Evolutionary conservation across 78 protist genomes (phyloP).

Genomic region (Dictyostelium intermedium): DNA sequence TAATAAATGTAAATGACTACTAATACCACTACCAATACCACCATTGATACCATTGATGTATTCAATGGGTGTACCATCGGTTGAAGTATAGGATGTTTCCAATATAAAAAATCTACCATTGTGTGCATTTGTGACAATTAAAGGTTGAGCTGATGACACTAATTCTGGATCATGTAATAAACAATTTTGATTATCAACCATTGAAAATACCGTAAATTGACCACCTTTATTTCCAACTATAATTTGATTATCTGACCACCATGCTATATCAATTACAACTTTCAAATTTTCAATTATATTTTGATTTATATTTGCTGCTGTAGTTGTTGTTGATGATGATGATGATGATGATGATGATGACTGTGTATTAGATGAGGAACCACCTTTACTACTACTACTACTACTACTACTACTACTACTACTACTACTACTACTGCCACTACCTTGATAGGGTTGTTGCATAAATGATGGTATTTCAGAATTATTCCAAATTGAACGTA

Average conservation of each 20-base stretch:
- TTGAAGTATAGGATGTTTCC: slow-evolving; percentile 21
- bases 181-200: slow-evolving; percentile 27
- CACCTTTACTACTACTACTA: background rate
- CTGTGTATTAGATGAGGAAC: background rate
- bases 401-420: background rate
- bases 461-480: slow-evolving; percentile 3
- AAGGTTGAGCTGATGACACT: slow-evolving; percentile 59
- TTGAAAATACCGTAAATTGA: slow-evolving; percentile 54
- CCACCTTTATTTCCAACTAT: slow-evolving; percentile 37
- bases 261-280: slow-evolving; percentile 40
- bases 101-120: slow-evolving; percentile 61
- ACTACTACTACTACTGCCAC: background rate
- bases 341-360: background rate
- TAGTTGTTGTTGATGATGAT: background rate
- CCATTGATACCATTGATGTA: background rate
- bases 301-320: background rate
- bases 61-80: background rate
- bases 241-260: slow-evolving; percentile 74
- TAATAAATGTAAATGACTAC: background rate
- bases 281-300: background rate
- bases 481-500: background rate
- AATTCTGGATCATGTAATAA: slow-evolving; percentile 61
- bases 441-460: background rate
- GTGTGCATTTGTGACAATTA: slow-evolving; percentile 17
- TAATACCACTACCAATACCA: background rate